Evolutionary conservation across 1,284 basidiomycete species (phyloP).

Genomic region (Apiotrichum veenhuisii): DNA sequence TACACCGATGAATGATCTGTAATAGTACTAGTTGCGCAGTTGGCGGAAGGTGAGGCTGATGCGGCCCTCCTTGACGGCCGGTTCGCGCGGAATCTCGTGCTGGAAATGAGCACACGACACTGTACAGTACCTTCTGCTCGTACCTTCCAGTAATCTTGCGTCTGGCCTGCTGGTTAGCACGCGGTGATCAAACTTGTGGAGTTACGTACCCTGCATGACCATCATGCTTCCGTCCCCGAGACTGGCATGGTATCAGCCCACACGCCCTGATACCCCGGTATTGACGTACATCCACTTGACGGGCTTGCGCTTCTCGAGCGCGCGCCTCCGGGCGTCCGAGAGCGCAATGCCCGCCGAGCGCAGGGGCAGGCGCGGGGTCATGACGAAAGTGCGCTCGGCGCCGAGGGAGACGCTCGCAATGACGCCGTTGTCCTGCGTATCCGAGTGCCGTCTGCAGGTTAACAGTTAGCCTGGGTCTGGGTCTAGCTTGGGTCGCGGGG

Average conservation of each 20-base stretch:
- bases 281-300: slow-evolving; percentile 38
- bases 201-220: slow-evolving; percentile 54
- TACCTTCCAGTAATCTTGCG: slow-evolving; percentile 55
- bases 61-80: slow-evolving; percentile 42
- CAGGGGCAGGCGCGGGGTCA: slow-evolving; percentile 48
- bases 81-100: slow-evolving; percentile 54
- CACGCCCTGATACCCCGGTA: neutral
- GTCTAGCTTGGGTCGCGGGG: too few species aligned
- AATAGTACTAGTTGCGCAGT: slow-evolving; percentile 8
- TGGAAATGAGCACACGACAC: slow-evolving; percentile 19
- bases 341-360: neutral
- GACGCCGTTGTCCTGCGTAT: slow-evolving; percentile 48
- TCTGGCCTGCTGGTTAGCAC: slow-evolving; percentile 27
- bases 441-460: slow-evolving; percentile 35
- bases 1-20: too few species aligned
- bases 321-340: slow-evolving; percentile 4
- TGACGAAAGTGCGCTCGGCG: slow-evolving; percentile 53
- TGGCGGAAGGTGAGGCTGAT: slow-evolving; percentile 54
- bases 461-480: too few species aligned
- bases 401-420: slow-evolving; percentile 56
- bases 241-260: slow-evolving; percentile 19
- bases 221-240: slow-evolving; percentile 54
- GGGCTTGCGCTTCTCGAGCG: slow-evolving; percentile 24
- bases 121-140: neutral
- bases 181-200: neutral